These are phyloP conservation scores for Saprolegnia diclina DNA, from an alignment of 352 stramenopile genomes.

Conservation along the genomic window DNA sequence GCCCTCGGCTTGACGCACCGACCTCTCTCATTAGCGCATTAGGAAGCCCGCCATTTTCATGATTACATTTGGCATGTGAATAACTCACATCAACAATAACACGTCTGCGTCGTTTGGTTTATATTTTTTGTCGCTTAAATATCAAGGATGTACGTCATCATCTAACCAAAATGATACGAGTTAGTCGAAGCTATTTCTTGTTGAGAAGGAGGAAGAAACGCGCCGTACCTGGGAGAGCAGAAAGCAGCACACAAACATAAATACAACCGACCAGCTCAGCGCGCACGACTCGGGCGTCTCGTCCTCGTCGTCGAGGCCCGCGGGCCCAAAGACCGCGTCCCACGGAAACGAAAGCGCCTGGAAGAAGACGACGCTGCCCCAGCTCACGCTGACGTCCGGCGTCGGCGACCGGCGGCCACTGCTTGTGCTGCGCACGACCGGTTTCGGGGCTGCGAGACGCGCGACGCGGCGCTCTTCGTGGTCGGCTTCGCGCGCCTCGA, in stretches of 20 bases:
- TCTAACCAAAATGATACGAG: background rate
- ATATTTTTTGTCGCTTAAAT: background rate
- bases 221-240: background rate
- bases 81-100: no score
- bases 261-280: slow-evolving; percentile 12
- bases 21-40: no score
- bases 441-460: slow-evolving; percentile 5
- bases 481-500: background rate
- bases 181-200: no score
- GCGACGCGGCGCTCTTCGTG: slow-evolving; percentile 13
- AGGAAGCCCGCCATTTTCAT: no score
- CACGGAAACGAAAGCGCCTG: slow-evolving; percentile 20
- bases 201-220: background rate
- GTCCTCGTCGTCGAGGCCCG: slow-evolving; percentile 14
- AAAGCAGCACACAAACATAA: slow-evolving; percentile 15
- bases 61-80: no score
- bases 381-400: slow-evolving; percentile 8
- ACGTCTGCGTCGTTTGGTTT: background rate
- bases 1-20: no score
- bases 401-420: background rate
- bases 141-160: slow-evolving; percentile 6
- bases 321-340: slow-evolving; percentile 16
- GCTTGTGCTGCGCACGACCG: background rate
- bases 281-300: slow-evolving; percentile 17
- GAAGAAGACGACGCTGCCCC: slow-evolving; percentile 16